phyloP scores from a whole-genome alignment of 257 asterid species.

The Capsicum chinense region DNA sequence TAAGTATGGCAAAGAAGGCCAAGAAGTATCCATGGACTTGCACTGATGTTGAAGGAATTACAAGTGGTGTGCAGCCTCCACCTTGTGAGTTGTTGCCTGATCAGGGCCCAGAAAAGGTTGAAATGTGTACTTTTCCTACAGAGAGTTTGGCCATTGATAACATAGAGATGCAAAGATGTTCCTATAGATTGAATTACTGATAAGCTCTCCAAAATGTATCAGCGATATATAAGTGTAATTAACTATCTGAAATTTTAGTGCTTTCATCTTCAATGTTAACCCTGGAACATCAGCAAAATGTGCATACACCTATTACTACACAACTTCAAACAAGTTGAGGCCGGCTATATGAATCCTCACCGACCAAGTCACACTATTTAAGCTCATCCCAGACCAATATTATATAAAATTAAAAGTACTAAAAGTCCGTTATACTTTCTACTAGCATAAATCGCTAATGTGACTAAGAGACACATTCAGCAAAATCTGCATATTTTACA shows the following conservation, averaged over 20 bases:
- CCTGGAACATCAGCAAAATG: not conserved
- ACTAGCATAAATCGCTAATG: not conserved
- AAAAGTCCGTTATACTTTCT: not conserved
- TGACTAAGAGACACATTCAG: not conserved
- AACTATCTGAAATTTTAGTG: not conserved
- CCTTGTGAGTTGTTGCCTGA: slow-evolving; percentile 30
- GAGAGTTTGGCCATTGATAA: slow-evolving; percentile 24
- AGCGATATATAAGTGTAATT: not conserved
- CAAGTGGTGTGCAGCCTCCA: slow-evolving; percentile 31
- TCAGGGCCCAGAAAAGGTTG: slow-evolving; percentile 27
- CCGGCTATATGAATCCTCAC: not conserved
- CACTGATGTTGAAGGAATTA: slow-evolving; percentile 28
- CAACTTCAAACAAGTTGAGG: not conserved
- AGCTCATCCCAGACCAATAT: too few species aligned
- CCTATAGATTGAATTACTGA: slow-evolving; percentile 20
- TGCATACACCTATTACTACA: not conserved
- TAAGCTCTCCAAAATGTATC: not conserved
- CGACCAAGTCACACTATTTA: not conserved
- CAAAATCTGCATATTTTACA: not conserved
- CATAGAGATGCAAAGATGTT: slow-evolving; percentile 32
- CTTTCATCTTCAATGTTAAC: not conserved
- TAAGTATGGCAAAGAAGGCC: slow-evolving; percentile 32
- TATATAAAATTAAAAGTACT: not conserved
- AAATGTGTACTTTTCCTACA: slow-evolving; percentile 28
- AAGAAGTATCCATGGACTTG: slow-evolving; percentile 35